Conservation (phyloP, 331 rosid genomes). For the Spiraea crenata region DNA sequence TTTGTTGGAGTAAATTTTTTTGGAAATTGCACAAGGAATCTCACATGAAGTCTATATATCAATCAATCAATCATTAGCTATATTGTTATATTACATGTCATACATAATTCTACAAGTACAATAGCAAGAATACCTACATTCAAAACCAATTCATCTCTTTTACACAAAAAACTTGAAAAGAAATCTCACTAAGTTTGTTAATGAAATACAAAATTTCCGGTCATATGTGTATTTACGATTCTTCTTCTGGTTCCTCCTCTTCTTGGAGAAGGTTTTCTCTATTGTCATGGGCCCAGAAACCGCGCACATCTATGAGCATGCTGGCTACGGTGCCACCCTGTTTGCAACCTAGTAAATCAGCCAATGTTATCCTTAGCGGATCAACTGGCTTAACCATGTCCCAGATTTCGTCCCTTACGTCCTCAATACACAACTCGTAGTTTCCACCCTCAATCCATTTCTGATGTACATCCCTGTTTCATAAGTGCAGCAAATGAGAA, state of each 20-base stretch:
- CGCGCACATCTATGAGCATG: conserved; percentile 97
- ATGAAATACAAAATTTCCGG: background rate
- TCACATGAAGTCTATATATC: too few relatives aligned
- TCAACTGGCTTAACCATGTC: conserved; percentile 97
- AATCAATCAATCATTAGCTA: background rate
- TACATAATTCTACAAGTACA: conserved; percentile 33
- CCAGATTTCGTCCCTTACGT: conserved; percentile 97
- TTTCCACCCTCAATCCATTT: conserved; percentile 99
- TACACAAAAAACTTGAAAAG: background rate
- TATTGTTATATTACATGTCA: background rate
- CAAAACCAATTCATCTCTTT: background rate
- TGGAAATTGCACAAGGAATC: too few relatives aligned
- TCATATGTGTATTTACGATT: conserved; percentile 27
- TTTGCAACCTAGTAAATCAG: conserved; percentile 82
- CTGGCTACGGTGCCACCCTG: conserved; percentile 99
- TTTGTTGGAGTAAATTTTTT: background rate
- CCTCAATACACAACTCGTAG: conserved; percentile 96
- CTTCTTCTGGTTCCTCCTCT: conserved; percentile 98
- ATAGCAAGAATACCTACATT: background rate
- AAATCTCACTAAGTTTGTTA: conserved; percentile 28
- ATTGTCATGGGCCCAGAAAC: conserved; percentile 99
- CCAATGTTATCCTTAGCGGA: conserved; percentile 67
- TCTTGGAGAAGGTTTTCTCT: conserved; percentile 99
- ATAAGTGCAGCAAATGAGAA: background rate
- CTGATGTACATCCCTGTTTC: conserved; percentile 93